These are phyloP conservation scores for Irpex sp. DNA, from an alignment of 1,284 basidiomycete genomes.

Conservation along the genomic window DNA sequence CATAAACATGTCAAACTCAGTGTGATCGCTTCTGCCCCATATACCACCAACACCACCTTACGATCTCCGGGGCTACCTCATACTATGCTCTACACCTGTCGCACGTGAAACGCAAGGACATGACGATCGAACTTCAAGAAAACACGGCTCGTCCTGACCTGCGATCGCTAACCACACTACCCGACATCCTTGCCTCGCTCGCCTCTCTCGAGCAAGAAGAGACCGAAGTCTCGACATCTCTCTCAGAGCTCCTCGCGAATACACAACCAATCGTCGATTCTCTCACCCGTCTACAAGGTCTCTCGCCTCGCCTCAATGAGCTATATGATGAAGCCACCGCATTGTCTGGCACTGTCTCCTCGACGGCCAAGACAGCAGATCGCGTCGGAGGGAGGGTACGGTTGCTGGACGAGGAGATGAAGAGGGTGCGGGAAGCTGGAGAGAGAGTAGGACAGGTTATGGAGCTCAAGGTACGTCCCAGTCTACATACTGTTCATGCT, in stretches of 20 bases:
- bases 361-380: constrained; percentile 81
- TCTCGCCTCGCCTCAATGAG: constrained; percentile 63
- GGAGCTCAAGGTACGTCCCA: constrained; percentile 73
- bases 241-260: constrained; percentile 70
- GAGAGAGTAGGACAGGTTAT: constrained; percentile 86
- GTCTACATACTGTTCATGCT: neutral
- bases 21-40: neutral
- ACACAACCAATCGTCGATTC: constrained; percentile 66
- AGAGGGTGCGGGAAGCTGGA: constrained; percentile 78
- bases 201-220: constrained; percentile 78
- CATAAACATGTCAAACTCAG: neutral
- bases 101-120: neutral
- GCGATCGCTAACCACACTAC: constrained; percentile 51
- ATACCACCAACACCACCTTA: neutral
- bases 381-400: constrained; percentile 88
- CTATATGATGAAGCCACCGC: constrained; percentile 60
- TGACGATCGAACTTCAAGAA: constrained; percentile 3
- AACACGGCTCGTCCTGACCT: constrained; percentile 14
- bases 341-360: constrained; percentile 56
- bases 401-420: constrained; percentile 88
- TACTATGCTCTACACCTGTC: neutral
- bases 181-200: constrained; percentile 68
- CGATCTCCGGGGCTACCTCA: neutral
- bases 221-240: constrained; percentile 71
- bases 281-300: constrained; percentile 57